These are phyloP conservation scores for Gossypium thurberi DNA, from an alignment of 345 rosid genomes.

Conservation along the genomic window DNA sequence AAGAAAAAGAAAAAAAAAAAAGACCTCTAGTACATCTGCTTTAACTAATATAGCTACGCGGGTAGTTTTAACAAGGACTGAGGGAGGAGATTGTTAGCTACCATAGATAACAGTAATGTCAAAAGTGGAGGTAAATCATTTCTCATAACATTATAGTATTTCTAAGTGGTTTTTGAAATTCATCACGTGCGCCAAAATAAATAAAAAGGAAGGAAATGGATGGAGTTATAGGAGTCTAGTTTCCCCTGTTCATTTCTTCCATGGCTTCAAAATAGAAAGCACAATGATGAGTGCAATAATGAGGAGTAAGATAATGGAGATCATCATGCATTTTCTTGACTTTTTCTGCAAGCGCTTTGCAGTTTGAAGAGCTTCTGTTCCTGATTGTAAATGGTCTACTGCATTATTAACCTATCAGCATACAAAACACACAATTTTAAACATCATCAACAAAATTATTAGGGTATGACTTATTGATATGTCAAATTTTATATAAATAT, in stretches of 20 bases:
- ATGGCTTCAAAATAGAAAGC: conserved; percentile 49
- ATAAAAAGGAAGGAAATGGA: background rate
- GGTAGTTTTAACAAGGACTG: background rate
- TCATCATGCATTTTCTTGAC: conserved; percentile 67
- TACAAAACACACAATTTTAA: background rate
- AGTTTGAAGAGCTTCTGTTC: conserved; percentile 41
- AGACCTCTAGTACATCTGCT: background rate
- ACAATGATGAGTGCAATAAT: conserved; percentile 45
- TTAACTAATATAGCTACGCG: background rate
- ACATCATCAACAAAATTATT: background rate
- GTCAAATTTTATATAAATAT: no score
- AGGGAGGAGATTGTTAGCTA: background rate
- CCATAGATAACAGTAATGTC: background rate
- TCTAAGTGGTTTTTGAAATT: background rate
- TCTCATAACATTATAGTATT: background rate
- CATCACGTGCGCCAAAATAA: no score
- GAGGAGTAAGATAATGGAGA: conserved; percentile 43
- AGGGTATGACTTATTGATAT: no score
- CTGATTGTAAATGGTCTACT: conserved; percentile 47
- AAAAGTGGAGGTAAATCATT: background rate
- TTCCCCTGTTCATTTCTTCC: conserved; percentile 34
- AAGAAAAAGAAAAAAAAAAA: background rate
- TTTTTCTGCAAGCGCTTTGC: conserved; percentile 51
- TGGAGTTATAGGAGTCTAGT: background rate
- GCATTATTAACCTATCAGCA: conserved; percentile 38